phyloP scores from a whole-genome alignment of 2,329 filamentous ascomycete genomes.

The Fusarium piperis region DNA sequence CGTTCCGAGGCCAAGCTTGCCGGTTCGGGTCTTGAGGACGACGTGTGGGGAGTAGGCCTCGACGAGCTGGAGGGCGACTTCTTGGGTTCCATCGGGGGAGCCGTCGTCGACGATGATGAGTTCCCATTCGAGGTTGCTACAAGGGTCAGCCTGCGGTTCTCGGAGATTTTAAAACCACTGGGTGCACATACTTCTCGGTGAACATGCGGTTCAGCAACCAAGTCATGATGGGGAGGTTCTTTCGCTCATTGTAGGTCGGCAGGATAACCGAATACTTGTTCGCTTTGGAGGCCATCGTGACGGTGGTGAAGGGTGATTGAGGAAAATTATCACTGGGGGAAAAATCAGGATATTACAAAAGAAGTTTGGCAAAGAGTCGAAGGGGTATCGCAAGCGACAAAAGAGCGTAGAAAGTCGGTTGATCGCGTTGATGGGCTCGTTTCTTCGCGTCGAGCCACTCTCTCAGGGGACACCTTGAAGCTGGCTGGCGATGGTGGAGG shows the following conservation, averaged over 20 bases:
- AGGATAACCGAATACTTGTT: constrained; percentile 97
- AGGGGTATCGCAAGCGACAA: constrained; percentile 27
- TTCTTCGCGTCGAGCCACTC: constrained; percentile 39
- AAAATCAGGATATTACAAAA: not conserved
- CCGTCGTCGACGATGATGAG: constrained; percentile 98
- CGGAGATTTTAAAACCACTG: fast-evolving
- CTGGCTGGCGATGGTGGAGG: constrained; percentile 20
- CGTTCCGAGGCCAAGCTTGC: constrained; percentile 96
- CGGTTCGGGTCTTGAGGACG: constrained; percentile 84
- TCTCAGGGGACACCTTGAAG: constrained; percentile 40
- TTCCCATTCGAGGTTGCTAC: constrained; percentile 93
- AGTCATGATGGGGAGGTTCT: constrained; percentile 93
- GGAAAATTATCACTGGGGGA: constrained; percentile 5
- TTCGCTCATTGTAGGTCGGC: constrained; percentile 98
- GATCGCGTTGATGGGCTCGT: constrained; percentile 31
- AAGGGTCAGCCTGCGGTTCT: not conserved
- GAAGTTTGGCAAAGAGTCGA: not conserved
- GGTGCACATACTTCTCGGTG: constrained; percentile 75
- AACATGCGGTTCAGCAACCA: constrained; percentile 96
- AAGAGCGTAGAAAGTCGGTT: constrained; percentile 40
- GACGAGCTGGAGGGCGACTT: constrained; percentile 89
- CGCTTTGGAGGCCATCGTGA: constrained; percentile 58
- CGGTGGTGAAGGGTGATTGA: constrained; percentile 2
- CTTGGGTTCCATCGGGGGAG: constrained; percentile 94
- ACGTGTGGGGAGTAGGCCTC: constrained; percentile 84